Evolutionary conservation across 2,329 filamentous ascomycete genomes (phyloP), one percentile per base, ranked within the genome.

Genomic region (Oidium heveae): DNA sequence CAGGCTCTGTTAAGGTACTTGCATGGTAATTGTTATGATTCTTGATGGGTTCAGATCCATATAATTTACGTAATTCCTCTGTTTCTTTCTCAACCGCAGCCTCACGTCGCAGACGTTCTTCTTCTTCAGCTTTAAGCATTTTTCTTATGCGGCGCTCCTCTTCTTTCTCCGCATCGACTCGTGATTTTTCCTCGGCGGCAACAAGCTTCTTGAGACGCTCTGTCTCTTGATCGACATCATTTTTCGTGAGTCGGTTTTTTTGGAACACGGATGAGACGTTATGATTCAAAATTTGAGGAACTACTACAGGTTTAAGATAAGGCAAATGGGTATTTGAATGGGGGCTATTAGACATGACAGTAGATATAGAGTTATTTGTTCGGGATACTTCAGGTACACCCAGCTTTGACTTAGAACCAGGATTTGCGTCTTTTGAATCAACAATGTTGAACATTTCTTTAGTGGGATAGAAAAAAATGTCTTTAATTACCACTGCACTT

Each of bases 361-460:
- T 59, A 41, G 59, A 54, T 46, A 59, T 46, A 36, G 55, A 15
- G 36, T 51, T 58, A 5, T 53, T 6, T 49, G 56, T 63, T 22
- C 59, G 58, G 20, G 55, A 51, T 37, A 64, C 60, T 7, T 61
- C 54, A 13, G 61, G 60, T 5, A 59, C 60, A 54, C 61, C 64
- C 41, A 60, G 64, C 55, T 63, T 64, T 39, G 63, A 56, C 44
- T 58, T 62, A 22, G 59, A 49, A 9, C 53, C 58, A 15, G 57
- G 34, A 9, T 28, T 28, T 43, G 57, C 47, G 6, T 52, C 49
- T 2, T 72, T 58, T 15, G 49, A 73, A 67, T 28, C 70, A 10
- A 72, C 69, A 39, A 87, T 73, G 65, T 95, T 91, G 69, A 95
- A 96, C 4, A 79, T 72, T 60, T 94, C 84, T 18, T 76, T 74